A percentile compares a stretch with the other conserved stretches of the same genome.
phyloP scores from a whole-genome alignment of 2,329 filamentous ascomycete species.

The Botrytis hyacinthi region DNA sequence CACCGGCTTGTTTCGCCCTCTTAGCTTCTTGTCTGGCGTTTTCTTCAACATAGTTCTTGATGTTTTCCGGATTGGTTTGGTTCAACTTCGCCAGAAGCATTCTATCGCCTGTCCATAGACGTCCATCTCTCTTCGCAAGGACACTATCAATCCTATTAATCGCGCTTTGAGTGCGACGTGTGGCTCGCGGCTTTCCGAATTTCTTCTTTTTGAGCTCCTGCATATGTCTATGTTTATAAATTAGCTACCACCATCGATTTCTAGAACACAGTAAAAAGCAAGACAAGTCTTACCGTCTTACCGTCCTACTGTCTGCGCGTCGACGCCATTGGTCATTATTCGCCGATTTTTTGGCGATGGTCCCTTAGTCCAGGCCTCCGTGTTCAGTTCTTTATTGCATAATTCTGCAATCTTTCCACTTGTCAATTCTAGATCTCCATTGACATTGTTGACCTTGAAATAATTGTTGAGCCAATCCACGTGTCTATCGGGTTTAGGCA shows the following conservation, averaged over 20 bases:
- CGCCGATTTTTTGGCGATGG: neutral
- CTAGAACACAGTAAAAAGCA: too few relatives aligned
- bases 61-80: neutral
- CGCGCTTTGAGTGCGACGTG: neutral
- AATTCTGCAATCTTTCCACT: neutral
- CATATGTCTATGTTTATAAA: neutral
- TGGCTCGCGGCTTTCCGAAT: neutral
- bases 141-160: neutral
- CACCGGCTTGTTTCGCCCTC: neutral
- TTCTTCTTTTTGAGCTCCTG: neutral
- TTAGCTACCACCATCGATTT: neutral
- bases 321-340: neutral
- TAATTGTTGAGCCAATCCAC: neutral
- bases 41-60: neutral
- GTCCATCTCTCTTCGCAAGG: neutral
- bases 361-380: neutral
- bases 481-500: neutral
- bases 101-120: neutral
- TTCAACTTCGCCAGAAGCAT: neutral
- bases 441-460: neutral
- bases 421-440: neutral
- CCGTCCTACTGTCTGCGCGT: neutral
- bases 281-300: neutral
- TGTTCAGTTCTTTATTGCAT: neutral
- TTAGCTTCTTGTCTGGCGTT: neutral